Base-by-base conservation (phyloP, 371 early-diverging fungal species). In the Saksenaea oblongispora region DNA sequence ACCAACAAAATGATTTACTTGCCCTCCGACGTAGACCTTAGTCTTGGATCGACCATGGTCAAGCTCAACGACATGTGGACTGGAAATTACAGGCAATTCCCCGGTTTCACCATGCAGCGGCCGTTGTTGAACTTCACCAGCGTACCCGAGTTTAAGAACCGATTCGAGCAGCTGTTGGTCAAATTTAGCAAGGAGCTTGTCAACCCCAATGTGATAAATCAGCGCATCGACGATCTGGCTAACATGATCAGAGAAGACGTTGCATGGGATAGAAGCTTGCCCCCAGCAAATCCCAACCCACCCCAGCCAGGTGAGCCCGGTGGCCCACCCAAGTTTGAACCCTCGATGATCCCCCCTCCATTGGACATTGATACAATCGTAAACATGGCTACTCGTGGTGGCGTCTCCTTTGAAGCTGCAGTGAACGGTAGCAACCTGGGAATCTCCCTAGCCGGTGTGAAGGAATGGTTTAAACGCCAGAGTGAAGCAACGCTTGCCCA, bases 231-330 rank as follows among this genome's bases (percentile, higher is more conserved):
- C n/a, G 62, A 65, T 0, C 17, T 72, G 5, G 66, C 61, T 1
- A 35, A 56, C 14, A 65, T 80, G 72, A 59, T 77, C 22, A 17
- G 55, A 51, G 70, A 75, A 47, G 80, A 77, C 42, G 76, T 78
- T 42, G 73, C 41, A 15, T 80, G 80, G 80, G 78, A 80, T 24
- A 31, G 41, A 8, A 57, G 47, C 15, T 15, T 70, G 2, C 71
- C 74, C 18, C 62, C 65, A 13, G 56, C 71, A 14, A 64, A 56
- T 22, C 10, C 34, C 51, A 58, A 54, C 44, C 18, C 34, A 36
- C 14, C 65, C 51, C 44, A 54, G 44, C 4, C 51, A 3, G 51
- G 51, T 22, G 18, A 47, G 51, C 22, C 17, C 22, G 51, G 22
- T 18, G 51, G 51, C 0, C 22, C 51, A 5, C 51, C 17, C 8